Conservation (phyloP, 2,329 filamentous ascomycete species). For the Trichothecium sympodiale region DNA sequence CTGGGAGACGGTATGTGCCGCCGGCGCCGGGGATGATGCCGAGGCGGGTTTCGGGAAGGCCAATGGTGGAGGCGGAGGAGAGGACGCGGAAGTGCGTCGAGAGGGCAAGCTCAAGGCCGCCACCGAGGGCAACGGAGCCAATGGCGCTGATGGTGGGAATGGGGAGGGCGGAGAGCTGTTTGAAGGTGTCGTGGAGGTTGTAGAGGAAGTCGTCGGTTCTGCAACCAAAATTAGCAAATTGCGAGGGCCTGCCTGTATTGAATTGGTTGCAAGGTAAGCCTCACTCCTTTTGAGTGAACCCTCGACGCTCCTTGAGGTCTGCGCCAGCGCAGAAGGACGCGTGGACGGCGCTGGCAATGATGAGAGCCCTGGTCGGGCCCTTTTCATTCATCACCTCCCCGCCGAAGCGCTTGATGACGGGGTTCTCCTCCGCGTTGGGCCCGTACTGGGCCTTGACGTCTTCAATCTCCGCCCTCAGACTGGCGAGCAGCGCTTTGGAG, state of each 20-base stretch:
- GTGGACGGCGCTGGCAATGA: conserved; percentile 79
- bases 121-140: conserved; percentile 76
- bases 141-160: conserved; percentile 87
- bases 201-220: conserved; percentile 73
- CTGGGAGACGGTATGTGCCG: conserved; percentile 78
- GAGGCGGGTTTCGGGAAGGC: conserved; percentile 81
- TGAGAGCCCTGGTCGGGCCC: conserved; percentile 63
- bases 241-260: too few relatives aligned
- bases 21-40: conserved; percentile 93
- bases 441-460: conserved; percentile 56
- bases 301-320: conserved; percentile 78
- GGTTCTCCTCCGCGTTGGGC: conserved; percentile 39
- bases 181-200: conserved; percentile 66
- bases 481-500: conserved; percentile 62
- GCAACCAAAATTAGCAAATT: not conserved
- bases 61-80: conserved; percentile 65
- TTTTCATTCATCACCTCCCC: conserved; percentile 31
- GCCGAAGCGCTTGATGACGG: conserved; percentile 27
- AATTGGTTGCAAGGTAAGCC: too few relatives aligned
- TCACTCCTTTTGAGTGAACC: conserved; percentile 69
- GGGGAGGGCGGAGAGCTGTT: conserved; percentile 60
- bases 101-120: conserved; percentile 86
- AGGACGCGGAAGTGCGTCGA: conserved; percentile 85
- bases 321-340: conserved; percentile 87
- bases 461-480: conserved; percentile 62